A percentile compares a stretch with the other conserved stretches of the same genome.
Evolutionary conservation across 2,329 filamentous ascomycete genomes (phyloP).

Genomic region (Colletotrichum trifolii): DNA sequence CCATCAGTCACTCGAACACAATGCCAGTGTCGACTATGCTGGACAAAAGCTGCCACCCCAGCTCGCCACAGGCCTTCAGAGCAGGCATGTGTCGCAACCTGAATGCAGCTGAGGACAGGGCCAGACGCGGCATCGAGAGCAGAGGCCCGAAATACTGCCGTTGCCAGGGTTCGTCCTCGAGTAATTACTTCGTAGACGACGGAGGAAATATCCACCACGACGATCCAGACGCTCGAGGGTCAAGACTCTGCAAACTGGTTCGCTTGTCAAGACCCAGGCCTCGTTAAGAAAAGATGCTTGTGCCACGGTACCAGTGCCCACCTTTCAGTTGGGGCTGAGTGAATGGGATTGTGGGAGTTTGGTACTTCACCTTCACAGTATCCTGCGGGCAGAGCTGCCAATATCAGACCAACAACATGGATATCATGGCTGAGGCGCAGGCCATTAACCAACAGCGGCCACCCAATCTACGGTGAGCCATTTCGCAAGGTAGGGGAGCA

Average conservation of each 20-base stretch:
- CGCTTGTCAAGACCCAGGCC: neutral
- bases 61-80: too few relatives aligned
- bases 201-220: neutral
- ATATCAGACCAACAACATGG: neutral
- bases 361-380: too few relatives aligned
- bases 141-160: neutral
- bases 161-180: neutral
- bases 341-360: too few relatives aligned
- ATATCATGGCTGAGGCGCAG: constrained; percentile 13
- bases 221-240: neutral
- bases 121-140: constrained; percentile 2
- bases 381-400: too few relatives aligned
- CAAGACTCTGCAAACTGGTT: neutral
- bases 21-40: neutral
- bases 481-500: neutral
- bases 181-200: neutral
- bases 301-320: too few relatives aligned
- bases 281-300: too few relatives aligned
- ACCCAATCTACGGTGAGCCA: neutral
- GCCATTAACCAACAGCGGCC: neutral
- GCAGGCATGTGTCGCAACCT: neutral
- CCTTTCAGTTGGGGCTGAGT: neutral
- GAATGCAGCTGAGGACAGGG: constrained; percentile 15
- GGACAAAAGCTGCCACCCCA: neutral
- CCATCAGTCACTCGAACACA: neutral